These are phyloP conservation scores for Solanum dulcamara DNA, from an alignment of 257 asterid genomes.

Conservation along the genomic window DNA sequence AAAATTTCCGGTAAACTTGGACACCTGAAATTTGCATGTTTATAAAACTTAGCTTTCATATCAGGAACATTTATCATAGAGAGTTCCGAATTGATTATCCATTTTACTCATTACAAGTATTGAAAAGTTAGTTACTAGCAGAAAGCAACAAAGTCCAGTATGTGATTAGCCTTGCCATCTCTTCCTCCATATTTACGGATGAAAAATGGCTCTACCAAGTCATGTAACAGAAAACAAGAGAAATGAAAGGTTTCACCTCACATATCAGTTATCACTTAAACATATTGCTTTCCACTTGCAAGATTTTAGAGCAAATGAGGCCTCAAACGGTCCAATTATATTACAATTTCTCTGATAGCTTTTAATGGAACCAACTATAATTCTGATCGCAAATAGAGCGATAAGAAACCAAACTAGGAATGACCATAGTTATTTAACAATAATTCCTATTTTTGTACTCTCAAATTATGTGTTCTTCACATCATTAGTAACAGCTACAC, in stretches of 20 bases:
- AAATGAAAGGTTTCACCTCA: not conserved
- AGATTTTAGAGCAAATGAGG: not conserved
- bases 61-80: not conserved
- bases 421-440: not conserved
- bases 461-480: not conserved
- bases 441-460: not conserved
- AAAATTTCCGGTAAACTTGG: constrained; percentile 63
- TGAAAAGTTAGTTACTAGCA: not conserved
- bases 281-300: not conserved
- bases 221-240: not conserved
- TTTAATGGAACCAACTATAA: not conserved
- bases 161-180: not conserved
- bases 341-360: not conserved
- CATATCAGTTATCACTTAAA: not conserved
- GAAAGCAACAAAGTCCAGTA: not conserved
- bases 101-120: not conserved
- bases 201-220: not conserved
- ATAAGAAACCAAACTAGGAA: not conserved
- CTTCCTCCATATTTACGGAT: not conserved
- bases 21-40: constrained; percentile 44
- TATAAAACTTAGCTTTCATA: not conserved
- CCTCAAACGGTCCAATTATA: not conserved
- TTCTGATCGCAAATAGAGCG: not conserved
- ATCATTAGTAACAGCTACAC: not conserved
- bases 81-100: not conserved